Base-by-base conservation (phyloP, 768 basidiomycete species). In the Exsudoporus frostii region DNA sequence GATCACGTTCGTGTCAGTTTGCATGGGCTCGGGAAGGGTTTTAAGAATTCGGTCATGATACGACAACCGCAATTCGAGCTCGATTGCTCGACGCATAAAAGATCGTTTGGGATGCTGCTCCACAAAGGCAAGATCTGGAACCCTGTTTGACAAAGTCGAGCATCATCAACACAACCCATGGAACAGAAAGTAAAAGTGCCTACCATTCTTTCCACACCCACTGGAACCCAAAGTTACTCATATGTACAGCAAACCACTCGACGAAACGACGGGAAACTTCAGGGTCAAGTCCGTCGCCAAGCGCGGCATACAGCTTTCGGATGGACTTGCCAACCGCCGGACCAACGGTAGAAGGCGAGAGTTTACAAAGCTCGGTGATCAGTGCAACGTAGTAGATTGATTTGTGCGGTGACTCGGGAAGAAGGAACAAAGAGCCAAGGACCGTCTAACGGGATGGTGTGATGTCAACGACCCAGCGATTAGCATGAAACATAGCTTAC, bases 191-290 rank as follows among this genome's bases (percentile, higher is more conserved):
- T 14, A 2, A 36, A 41, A 33, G 24, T 15, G 6, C 85, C 41
- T 47, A 94, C 96, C 97, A 99, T 79, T 98, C 97, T 64, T 92
- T 95, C 97, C 97, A 99, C 14, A 97, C 92, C 97, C 97, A 98
- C 63, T 88, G 85, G 73, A 98, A 99, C 24, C 86, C 88, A 68
- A 98, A 99, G 72, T 99, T 99, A 59, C 92, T 95, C 85, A 99
- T 88, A 64, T 99, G 97, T 2, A 90, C 79, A 2, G 92, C 81
- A 61, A 98, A 97, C 97, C 97, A 99, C 55, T 98, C 94, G 0
- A 90, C 85, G 53, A 94, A 90, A 29, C 92, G 78, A 44, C 86
- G 81, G 2, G 86, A 77, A 47, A 91, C 74, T 55, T 96, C 95
- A 8, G 90, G 82, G 57, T 98, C 96, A 29, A 98, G 74, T 0